These are phyloP conservation scores for Geotrichum siamense DNA, from an alignment of 1,139 yeast genomes.

Conservation along the genomic window DNA sequence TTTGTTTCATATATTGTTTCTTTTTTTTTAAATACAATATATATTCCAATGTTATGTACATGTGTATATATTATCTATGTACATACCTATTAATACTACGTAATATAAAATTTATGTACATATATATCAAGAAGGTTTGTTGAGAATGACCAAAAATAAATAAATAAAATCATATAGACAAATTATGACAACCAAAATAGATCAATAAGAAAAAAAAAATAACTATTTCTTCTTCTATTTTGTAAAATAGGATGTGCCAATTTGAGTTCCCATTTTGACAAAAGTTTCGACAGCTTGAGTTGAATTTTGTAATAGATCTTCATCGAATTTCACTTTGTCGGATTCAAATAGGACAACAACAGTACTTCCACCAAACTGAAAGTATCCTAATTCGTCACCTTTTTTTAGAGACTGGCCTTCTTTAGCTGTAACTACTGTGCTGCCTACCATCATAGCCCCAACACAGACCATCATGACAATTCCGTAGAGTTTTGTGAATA, in stretches of 20 bases:
- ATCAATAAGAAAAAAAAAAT: too few relatives aligned
- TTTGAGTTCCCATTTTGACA: slow-evolving; percentile 70
- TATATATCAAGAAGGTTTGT: too few relatives aligned
- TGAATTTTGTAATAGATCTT: slow-evolving; percentile 66
- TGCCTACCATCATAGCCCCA: slow-evolving; percentile 99
- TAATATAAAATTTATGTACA: too few relatives aligned
- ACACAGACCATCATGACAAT: slow-evolving; percentile 69
- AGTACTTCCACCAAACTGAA: slow-evolving; percentile 96
- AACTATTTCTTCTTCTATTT: too few relatives aligned
- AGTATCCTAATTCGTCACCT: slow-evolving; percentile 86
- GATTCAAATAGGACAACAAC: slow-evolving; percentile 52
- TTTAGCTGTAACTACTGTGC: slow-evolving; percentile 62
- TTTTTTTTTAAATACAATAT: too few relatives aligned
- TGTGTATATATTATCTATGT: too few relatives aligned
- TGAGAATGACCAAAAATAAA: too few relatives aligned
- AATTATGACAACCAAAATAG: too few relatives aligned
- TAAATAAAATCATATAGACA: too few relatives aligned
- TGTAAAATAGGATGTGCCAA: not conserved
- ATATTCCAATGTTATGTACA: too few relatives aligned
- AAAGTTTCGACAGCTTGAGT: slow-evolving; percentile 67
- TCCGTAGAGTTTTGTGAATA: slow-evolving; percentile 68
- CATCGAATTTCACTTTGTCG: slow-evolving; percentile 50
- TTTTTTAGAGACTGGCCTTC: slow-evolving; percentile 52
- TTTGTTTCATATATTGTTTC: too few relatives aligned
- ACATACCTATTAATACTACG: too few relatives aligned